Percentiles rank a stretch among this genome's conserved stretches.
phyloP scores from a whole-genome alignment of 2,329 filamentous ascomycete genomes.

The Pseudocercospora pini-densiflorae region DNA sequence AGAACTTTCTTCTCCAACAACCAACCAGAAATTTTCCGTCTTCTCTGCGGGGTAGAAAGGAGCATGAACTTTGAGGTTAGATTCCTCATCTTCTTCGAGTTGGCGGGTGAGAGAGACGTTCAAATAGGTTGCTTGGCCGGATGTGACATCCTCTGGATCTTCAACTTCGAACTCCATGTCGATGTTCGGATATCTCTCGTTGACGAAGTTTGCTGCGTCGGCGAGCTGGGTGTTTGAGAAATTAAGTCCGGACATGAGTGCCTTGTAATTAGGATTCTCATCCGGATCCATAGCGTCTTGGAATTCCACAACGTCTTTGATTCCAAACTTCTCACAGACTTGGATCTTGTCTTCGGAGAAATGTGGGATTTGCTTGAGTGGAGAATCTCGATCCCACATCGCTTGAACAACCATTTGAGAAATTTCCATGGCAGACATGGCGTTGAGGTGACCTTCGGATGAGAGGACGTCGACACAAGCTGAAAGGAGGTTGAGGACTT shows the following conservation, averaged over 20 bases:
- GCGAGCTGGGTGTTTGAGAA: slow-evolving; percentile 81
- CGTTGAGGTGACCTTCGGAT: slow-evolving; percentile 93
- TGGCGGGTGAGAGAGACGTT: slow-evolving; percentile 85
- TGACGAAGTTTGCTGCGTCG: slow-evolving; percentile 93
- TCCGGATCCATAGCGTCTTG: slow-evolving; percentile 99
- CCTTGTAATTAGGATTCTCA: slow-evolving; percentile 81
- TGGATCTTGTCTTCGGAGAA: slow-evolving; percentile 84
- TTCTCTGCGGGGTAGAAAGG: slow-evolving; percentile 93
- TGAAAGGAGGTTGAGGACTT: slow-evolving; percentile 84
- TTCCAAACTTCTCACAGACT: slow-evolving; percentile 76
- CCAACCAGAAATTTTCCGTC: slow-evolving; percentile 98
- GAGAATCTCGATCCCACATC: slow-evolving; percentile 98
- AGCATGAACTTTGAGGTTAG: slow-evolving; percentile 85
- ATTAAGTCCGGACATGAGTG: slow-evolving; percentile 76
- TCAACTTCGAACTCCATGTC: slow-evolving; percentile 87
- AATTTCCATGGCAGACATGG: slow-evolving; percentile 99
- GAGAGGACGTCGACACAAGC: slow-evolving; percentile 94
- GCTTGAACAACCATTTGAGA: slow-evolving; percentile 99
- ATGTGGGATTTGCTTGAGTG: slow-evolving; percentile 96
- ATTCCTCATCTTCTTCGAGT: slow-evolving; percentile 70
- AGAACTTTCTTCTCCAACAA: slow-evolving; percentile 89
- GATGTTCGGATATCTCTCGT: slow-evolving; percentile 93
- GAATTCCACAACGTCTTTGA: slow-evolving; percentile 96
- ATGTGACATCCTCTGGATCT: slow-evolving; percentile 77
- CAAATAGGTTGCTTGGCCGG: slow-evolving; percentile 80